Base-by-base conservation (phyloP, 139 green algal genomes). In the Asterochloris sp. region DNA sequence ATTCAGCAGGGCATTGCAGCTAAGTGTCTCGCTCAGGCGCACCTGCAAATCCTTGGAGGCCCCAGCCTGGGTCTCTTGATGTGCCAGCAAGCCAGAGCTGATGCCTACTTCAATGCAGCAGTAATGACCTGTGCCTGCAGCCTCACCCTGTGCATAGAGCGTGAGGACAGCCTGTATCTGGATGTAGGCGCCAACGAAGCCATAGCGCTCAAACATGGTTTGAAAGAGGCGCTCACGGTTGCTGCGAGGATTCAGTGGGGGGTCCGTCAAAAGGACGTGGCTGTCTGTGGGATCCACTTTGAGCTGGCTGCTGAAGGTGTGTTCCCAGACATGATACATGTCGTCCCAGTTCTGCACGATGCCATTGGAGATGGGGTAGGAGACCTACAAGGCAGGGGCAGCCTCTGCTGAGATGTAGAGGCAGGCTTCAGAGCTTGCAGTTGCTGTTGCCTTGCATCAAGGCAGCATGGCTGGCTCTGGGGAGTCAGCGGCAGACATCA, bases 141-240 rank as follows among this genome's bases (percentile, higher is more conserved):
- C 12, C 77, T 69, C 67, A 92, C 91, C 92, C 83, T 94, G 89
- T 0, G 90, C 87, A 85, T 97, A 97, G 16, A 98, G 85, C 24
- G 94, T 96, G 4, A 98, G 90, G 29, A 96, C 92, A 10, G 94
- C 92, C 82, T 97, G 94, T n/a, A 94, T 85, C 81, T 98, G 94
- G 64, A 95, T 86, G 81, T 86, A 91, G 29, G 80, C 87, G 17
- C 60, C 85, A 62, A 78, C 60, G 76, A 96, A 96, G 24, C 88
- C 85, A 84, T 90, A 94, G 23, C 76, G 87, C 84, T 96, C 91
- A 86, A 96, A 94, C 91, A 96, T 94, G 29, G 82, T 87, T 78
- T 94, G 80, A 17, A 97, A 60, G 83, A 95, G 91, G 10, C 81
- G 61, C 38, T 91, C 80, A 0, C 90, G 76, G 84, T 92, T 93